Evolutionary conservation across 495 filamentous ascomycete genomes (phyloP), one percentile per base, ranked within the genome.

Genomic region (Glonium stellatum): DNA sequence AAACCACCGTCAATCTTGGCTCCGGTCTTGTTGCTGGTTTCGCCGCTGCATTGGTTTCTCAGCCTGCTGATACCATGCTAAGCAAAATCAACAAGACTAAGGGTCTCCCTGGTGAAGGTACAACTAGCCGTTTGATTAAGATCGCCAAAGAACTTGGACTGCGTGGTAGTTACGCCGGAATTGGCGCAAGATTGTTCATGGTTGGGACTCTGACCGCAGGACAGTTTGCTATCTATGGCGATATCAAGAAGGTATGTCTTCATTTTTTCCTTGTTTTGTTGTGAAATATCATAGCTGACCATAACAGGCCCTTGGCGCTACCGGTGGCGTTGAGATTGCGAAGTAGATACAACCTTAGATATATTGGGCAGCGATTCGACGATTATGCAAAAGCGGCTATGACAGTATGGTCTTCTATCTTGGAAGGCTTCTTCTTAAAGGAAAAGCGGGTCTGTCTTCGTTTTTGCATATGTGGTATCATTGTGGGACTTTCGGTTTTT

Each of bases 31-130:
- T 96, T 68, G 93, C 93, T 71, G 92, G 93, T 88, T 92, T 98
- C 79, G 92, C 93, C 63, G 93, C 93, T 65, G 93, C 93, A 71
- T 68, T 96, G 73, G 86, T 98, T 69, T 97, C 93, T 48, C 93
- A 98, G 79, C 92, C 93, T 69, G 93, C 93, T 72, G 93, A 97
- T 76, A 98, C 93, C 71, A 97, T 97, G 93, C 85, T 98, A 69
- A 87, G 82, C 80, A 97, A 97, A 85, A 98, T 98, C 84, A 98
- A 98, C 89, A 98, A 98, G 90, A 95, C 90, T 77, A 90, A 89
- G 78, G 93, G 93, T 76, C 79, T 85, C 49, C 93, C 93, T 58
- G 93, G 93, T 77, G 92, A 98, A 83, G 85, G 92, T 73, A 98
- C 91, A 70, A 87, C 84, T 65, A 81, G 77, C 76, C 89, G 93